Conservation (phyloP, 345 rosid genomes). For the Pistacia vera region DNA sequence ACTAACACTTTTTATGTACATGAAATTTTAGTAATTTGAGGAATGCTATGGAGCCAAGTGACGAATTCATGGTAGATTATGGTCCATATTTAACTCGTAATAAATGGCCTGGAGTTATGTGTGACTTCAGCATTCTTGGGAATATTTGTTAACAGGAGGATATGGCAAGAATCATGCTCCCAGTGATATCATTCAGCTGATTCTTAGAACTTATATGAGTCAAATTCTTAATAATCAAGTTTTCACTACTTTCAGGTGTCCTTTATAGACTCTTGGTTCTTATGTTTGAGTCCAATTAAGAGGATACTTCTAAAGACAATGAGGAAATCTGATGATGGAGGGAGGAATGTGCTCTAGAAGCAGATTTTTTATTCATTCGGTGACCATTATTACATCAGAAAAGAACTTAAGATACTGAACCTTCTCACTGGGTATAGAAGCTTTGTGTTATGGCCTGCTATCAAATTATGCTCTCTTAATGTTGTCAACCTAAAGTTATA, state of each 20-base stretch:
- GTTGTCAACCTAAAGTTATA: too few species aligned
- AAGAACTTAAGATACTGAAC: constrained; percentile 9
- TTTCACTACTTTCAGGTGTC: constrained; percentile 57
- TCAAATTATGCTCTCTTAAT: too few species aligned
- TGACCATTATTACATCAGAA: neutral
- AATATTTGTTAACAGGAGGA: neutral
- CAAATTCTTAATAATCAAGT: constrained; percentile 10
- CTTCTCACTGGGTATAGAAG: constrained; percentile 8
- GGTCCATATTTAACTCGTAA: neutral
- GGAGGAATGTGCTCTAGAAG: too few species aligned
- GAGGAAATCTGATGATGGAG: too few species aligned
- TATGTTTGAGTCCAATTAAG: too few species aligned
- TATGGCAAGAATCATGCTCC: neutral
- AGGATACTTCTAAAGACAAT: too few species aligned
- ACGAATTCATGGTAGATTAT: neutral
- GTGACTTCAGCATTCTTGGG: neutral
- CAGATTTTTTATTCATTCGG: too few species aligned
- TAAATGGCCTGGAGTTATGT: neutral
- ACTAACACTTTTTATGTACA: neutral
- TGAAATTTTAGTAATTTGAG: neutral
- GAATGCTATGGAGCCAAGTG: neutral
- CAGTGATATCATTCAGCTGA: neutral
- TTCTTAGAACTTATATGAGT: neutral
- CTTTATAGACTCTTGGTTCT: constrained; percentile 48
- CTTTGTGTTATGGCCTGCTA: too few species aligned